These are phyloP conservation scores for Wickerhamomyces sp. DNA, from an alignment of 1,139 yeast genomes.

Conservation along the genomic window DNA sequence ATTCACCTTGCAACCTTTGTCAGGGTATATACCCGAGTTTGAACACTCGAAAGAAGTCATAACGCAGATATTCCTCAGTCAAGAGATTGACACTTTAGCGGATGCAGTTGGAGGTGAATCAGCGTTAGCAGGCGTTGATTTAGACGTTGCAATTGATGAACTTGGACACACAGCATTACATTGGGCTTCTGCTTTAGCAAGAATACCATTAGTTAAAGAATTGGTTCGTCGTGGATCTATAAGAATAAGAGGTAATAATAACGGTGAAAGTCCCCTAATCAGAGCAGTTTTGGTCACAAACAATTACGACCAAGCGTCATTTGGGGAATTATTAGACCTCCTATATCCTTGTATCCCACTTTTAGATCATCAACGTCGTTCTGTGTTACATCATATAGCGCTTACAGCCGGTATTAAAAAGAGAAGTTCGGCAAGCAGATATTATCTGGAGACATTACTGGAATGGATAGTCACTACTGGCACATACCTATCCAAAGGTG, in stretches of 20 bases:
- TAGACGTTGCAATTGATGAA: slow-evolving; percentile 73
- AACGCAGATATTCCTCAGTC: slow-evolving; percentile 51
- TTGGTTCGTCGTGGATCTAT: slow-evolving; percentile 62
- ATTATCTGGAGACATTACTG: slow-evolving; percentile 69
- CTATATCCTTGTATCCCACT: slow-evolving; percentile 73
- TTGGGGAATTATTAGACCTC: slow-evolving; percentile 66
- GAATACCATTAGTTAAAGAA: slow-evolving; percentile 66
- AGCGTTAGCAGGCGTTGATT: slow-evolving; percentile 20
- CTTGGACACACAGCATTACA: slow-evolving; percentile 92
- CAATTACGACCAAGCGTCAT: slow-evolving; percentile 70
- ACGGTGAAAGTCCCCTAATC: slow-evolving; percentile 88
- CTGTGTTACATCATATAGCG: slow-evolving; percentile 92
- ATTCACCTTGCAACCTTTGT: slow-evolving; percentile 51
- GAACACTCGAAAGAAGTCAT: slow-evolving; percentile 53
- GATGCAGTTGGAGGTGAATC: slow-evolving; percentile 36
- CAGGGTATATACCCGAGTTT: slow-evolving; percentile 32
- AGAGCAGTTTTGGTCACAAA: slow-evolving; percentile 88
- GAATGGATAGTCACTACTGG: slow-evolving; percentile 75
- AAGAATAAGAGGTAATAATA: slow-evolving; percentile 68
- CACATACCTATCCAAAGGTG: slow-evolving; percentile 32
- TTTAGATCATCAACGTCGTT: slow-evolving; percentile 72
- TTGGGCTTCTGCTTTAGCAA: slow-evolving; percentile 94
- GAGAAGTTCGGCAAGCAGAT: slow-evolving; percentile 64
- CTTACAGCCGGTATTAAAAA: slow-evolving; percentile 71
- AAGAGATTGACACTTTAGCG: slow-evolving; percentile 32